These are phyloP conservation scores for Garcia nutans DNA, from an alignment of 345 rosid species.

Conservation along the genomic window DNA sequence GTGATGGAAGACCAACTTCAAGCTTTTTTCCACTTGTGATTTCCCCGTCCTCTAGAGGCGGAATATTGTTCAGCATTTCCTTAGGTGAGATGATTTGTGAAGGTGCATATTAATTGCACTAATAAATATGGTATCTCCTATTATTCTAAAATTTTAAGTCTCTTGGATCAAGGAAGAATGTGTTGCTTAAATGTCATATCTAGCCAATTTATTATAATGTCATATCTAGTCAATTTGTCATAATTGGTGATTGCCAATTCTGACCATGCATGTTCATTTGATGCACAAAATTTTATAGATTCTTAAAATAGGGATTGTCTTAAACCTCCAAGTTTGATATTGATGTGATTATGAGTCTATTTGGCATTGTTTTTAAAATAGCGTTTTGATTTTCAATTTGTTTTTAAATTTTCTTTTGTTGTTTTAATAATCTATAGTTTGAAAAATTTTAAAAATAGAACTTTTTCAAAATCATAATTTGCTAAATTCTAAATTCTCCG, in stretches of 20 bases:
- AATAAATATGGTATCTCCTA: neutral
- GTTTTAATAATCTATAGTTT: too few relatives aligned
- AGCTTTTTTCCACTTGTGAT: conserved; percentile 76
- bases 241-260: neutral
- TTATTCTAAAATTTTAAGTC: neutral
- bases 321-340: neutral
- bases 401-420: too few relatives aligned
- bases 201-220: neutral
- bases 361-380: too few relatives aligned
- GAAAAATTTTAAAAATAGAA: too few relatives aligned
- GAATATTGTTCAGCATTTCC: conserved; percentile 71
- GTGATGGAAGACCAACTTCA: conserved; percentile 76
- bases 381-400: too few relatives aligned
- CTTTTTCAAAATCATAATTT: too few relatives aligned
- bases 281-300: neutral
- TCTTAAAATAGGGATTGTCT: neutral
- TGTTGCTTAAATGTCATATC: neutral
- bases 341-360: neutral
- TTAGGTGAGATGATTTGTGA: conserved; percentile 44
- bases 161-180: neutral
- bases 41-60: conserved; percentile 78
- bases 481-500: too few relatives aligned
- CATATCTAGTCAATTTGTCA: too few relatives aligned
- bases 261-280: neutral
- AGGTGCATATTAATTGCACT: conserved; percentile 35